Evolutionary conservation across 208 protist species (phyloP).

Genomic region (Strigomonas galati): DNA sequence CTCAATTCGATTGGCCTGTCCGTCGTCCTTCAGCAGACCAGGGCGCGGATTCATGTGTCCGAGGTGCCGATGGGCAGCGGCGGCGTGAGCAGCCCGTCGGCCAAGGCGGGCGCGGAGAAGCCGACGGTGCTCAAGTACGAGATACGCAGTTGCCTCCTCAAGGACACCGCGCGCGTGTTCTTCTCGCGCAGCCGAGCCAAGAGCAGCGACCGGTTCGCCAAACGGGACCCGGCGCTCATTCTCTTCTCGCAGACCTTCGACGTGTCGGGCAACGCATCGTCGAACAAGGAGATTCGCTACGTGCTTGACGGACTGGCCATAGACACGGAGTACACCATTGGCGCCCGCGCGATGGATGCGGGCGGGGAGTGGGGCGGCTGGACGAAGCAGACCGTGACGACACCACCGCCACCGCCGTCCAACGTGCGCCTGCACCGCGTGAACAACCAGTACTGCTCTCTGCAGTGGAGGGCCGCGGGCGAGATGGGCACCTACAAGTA

Average conservation of each 20-base stretch:
- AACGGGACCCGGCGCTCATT: not conserved
- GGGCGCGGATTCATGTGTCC: slow-evolving; percentile 21
- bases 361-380: slow-evolving; percentile 70
- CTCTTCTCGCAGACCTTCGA: slow-evolving; percentile 10
- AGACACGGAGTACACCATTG: slow-evolving; percentile 63
- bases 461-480: slow-evolving; percentile 71
- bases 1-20: slow-evolving; percentile 43
- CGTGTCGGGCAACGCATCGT: slow-evolving; percentile 9
- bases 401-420: slow-evolving; percentile 62
- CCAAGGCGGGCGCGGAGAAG: slow-evolving; percentile 4
- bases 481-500: slow-evolving; percentile 3
- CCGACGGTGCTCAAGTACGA: slow-evolving; percentile 44
- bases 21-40: slow-evolving; percentile 29
- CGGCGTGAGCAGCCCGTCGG: not conserved
- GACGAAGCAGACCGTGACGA: slow-evolving; percentile 57
- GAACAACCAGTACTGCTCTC: slow-evolving; percentile 71
- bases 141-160: slow-evolving; percentile 34
- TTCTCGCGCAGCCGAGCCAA: not conserved
- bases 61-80: not conserved
- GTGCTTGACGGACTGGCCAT: slow-evolving; percentile 38
- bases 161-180: slow-evolving; percentile 20
- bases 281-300: slow-evolving; percentile 20
- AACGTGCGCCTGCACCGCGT: slow-evolving; percentile 64
- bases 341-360: slow-evolving; percentile 74
- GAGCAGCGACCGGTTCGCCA: not conserved